phyloP scores from a whole-genome alignment of 129 eudicot genomes.

The Silybum marianum region DNA sequence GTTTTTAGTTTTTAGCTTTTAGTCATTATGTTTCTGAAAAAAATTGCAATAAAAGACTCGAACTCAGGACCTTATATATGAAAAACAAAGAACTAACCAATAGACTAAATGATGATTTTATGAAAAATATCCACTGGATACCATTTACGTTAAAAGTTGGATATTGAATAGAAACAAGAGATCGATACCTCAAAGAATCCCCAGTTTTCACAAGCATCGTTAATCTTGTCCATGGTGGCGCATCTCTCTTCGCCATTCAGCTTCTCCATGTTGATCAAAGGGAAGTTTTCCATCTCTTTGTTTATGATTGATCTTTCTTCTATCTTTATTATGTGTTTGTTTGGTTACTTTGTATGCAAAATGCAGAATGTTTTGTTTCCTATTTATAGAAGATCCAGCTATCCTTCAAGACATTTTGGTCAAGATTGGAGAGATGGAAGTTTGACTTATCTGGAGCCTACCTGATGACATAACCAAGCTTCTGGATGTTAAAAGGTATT shows the following conservation, averaged over 20 bases:
- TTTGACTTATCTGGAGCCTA: conserved; percentile 12
- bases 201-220: conserved; percentile 81
- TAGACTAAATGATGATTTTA: too few species aligned
- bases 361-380: conserved; percentile 29
- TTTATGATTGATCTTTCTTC: conserved; percentile 4
- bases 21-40: too few species aligned
- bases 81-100: too few species aligned
- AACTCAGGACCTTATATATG: too few species aligned
- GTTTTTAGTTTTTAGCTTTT: too few species aligned
- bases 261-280: conserved; percentile 62
- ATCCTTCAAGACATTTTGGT: neutral
- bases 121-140: neutral
- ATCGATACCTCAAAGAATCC: conserved; percentile 70
- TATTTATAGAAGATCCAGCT: conserved; percentile 38
- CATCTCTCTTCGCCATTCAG: conserved; percentile 64
- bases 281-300: conserved; percentile 59
- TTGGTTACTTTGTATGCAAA: conserved; percentile 15
- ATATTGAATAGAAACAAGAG: neutral
- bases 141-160: neutral
- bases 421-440: conserved; percentile 2
- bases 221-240: conserved; percentile 47
- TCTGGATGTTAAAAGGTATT: neutral
- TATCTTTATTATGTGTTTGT: conserved; percentile 4
- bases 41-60: too few species aligned
- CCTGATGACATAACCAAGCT: conserved; percentile 6